phyloP scores from a whole-genome alignment of 31 red algal genomes.

The Odonthalia washingtoniensis region DNA sequence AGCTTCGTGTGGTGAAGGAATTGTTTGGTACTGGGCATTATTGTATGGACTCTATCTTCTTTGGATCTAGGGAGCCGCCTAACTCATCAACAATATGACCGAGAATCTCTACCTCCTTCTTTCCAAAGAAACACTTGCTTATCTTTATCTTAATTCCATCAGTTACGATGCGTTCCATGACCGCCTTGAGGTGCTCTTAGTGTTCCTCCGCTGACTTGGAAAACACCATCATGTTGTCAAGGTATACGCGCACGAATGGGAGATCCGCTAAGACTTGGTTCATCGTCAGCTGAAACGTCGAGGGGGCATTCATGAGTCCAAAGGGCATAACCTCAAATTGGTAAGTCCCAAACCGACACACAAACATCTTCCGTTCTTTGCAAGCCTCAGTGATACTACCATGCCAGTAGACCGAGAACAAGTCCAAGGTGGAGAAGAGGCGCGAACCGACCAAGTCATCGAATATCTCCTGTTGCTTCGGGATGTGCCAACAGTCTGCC shows the following conservation, averaged over 20 bases:
- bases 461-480: slow-evolving; percentile 10
- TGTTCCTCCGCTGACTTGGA: not conserved
- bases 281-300: slow-evolving; percentile 33
- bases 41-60: not conserved
- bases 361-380: not conserved
- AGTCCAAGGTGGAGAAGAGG: slow-evolving; percentile 10
- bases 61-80: not conserved
- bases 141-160: slow-evolving; percentile 12
- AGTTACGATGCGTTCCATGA: not conserved
- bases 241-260: not conserved
- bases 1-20: not conserved
- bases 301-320: not conserved
- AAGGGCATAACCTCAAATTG: slow-evolving; percentile 7
- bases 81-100: not conserved
- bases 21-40: not conserved
- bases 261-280: not conserved
- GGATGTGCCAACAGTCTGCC: not conserved
- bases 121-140: not conserved
- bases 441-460: slow-evolving; percentile 3
- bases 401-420: slow-evolving; percentile 24
- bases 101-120: slow-evolving; percentile 1
- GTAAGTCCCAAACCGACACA: slow-evolving; percentile 6
- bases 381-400: not conserved
- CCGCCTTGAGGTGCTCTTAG: not conserved
- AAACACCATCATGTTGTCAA: not conserved